Base-by-base conservation (phyloP, 2,329 filamentous ascomycete species). In the Mollisia scopiformis region DNA sequence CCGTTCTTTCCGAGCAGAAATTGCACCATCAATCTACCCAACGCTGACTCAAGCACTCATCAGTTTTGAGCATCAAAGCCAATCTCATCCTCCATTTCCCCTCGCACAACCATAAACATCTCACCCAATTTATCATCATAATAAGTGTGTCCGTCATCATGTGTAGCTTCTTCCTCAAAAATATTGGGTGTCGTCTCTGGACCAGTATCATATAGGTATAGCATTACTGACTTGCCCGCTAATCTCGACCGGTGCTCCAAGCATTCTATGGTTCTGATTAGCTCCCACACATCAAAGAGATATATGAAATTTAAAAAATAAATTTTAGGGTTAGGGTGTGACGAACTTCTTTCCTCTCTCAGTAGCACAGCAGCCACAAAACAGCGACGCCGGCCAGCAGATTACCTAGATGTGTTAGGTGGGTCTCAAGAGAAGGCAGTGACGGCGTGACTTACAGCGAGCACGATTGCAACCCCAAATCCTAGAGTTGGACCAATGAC, bases 341-440 rank as follows among this genome's bases (percentile, higher is more conserved):
- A 74, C 77, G 67, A 74, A 84, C 83, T 78, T 79, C 69, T 82
- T 82, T 25, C 83, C 83, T 0, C 75, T 76, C 67, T 84, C 76
- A 2, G 82, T 84, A 41, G 78, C 76, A 66, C 81, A 83, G 68
- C 83, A 85, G n/a, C 83, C 81, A 71, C 82, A 85, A 51, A 86
- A 77, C 23, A 86, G 72, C 0, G 81, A 79, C 4, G 79, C 81
- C 2, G 83, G 83, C 77, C 81, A 86, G 63, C 82, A 84, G 31
- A 85, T 65, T 14, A 84, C 72, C 81, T 83, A 57, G 39, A 55
- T 19, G 14, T 49, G 21, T 62, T 11, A 47, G 43, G 11, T 16
- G 14, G 41, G 25, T 33, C 46, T 23, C 27, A 35, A 21, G 7
- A 6, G 3, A 10, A 47, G n/a, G 14, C 3, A 6, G 6, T 35